Evolutionary conservation across 148 eudicot genomes (phyloP).

Genomic region (Vaccinium vitisidaea): DNA sequence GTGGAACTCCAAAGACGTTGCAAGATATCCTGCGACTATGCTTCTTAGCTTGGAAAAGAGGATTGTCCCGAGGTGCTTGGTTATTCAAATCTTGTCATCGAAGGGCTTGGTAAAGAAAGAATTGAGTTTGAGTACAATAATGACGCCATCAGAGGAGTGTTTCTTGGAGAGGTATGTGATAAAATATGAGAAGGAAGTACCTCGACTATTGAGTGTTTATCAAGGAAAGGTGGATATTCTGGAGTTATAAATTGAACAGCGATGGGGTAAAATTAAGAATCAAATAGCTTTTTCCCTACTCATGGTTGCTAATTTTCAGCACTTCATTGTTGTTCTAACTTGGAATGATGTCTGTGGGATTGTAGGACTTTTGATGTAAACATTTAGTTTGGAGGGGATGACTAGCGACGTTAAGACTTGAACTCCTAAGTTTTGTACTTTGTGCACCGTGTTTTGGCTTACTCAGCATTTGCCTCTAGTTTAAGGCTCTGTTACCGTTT

Average conservation of each 20-base stretch:
- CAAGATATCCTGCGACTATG: neutral
- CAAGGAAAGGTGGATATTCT: neutral
- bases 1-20: neutral
- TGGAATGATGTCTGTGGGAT: neutral
- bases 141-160: neutral
- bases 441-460: neutral
- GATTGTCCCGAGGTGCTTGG: constrained; percentile 1
- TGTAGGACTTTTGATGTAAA: neutral
- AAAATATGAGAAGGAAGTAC: neutral
- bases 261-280: neutral
- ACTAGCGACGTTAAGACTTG: too few relatives aligned
- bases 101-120: neutral
- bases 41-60: neutral
- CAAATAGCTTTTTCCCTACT: neutral
- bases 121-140: neutral
- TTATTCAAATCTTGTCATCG: neutral
- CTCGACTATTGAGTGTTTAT: neutral
- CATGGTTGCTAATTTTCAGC: neutral
- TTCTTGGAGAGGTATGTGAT: neutral
- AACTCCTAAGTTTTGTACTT: neutral
- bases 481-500: neutral
- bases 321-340: neutral
- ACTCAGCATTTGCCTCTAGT: neutral
- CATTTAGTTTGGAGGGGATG: neutral
- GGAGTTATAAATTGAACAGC: neutral